phyloP scores from a whole-genome alignment of 306 rosid species.

The Trifolium repens region DNA sequence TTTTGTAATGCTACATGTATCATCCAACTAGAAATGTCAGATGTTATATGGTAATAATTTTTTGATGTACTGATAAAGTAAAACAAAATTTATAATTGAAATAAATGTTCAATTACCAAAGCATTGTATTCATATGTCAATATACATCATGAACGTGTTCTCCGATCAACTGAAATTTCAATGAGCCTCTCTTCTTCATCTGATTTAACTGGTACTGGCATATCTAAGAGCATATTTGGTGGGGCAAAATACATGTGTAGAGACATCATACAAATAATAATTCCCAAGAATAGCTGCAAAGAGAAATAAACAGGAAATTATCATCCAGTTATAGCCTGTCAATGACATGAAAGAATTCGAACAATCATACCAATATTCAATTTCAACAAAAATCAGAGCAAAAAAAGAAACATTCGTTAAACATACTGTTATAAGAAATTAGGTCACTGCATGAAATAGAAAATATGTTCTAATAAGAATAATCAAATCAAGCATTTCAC shows the following conservation, averaged over 20 bases:
- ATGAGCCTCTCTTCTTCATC: conserved; percentile 69
- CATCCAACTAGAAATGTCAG: background rate
- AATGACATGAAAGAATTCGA: conserved; percentile 27
- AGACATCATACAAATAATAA: conserved; percentile 88
- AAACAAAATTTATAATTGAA: background rate
- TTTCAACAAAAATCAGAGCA: conserved; percentile 9
- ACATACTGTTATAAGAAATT: conserved; percentile 10
- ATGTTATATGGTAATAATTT: conserved; percentile 12
- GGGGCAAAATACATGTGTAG: conserved; percentile 97
- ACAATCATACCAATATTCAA: conserved; percentile 25
- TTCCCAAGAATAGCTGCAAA: conserved; percentile 88
- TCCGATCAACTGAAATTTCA: conserved; percentile 65
- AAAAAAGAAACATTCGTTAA: conserved; percentile 25
- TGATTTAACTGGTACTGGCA: conserved; percentile 63
- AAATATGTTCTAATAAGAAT: background rate
- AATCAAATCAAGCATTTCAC: conserved; percentile 10
- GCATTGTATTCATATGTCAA: conserved; percentile 29
- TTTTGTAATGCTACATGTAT: conserved; percentile 12
- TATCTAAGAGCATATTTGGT: conserved; percentile 67
- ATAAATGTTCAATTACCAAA: conserved; percentile 40
- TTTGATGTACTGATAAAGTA: conserved; percentile 22
- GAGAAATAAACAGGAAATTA: conserved; percentile 35
- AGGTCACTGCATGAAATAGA: conserved; percentile 1
- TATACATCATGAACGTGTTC: conserved; percentile 61
- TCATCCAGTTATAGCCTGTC: conserved; percentile 20